Evolutionary conservation across 2,329 filamentous ascomycete genomes (phyloP).

Genomic region (Aureobasidium sp.): DNA sequence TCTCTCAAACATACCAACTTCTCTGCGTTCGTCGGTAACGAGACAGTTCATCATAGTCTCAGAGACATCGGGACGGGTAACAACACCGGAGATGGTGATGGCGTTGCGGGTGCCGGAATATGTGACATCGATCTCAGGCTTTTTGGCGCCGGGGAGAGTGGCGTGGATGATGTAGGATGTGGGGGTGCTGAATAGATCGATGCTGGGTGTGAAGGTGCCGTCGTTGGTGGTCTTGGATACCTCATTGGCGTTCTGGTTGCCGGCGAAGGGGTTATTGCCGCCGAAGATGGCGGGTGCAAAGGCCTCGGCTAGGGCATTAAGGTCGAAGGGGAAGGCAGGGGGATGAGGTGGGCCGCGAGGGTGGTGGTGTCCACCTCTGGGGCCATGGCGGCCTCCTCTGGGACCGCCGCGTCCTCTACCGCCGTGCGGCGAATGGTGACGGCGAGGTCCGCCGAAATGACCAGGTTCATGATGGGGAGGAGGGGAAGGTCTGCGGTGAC

Average conservation of each 20-base stretch:
- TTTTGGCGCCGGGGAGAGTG: conserved; percentile 70
- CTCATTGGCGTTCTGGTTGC: conserved; percentile 22
- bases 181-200: conserved; percentile 67
- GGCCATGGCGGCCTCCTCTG: not conserved
- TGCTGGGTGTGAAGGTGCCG: conserved; percentile 50
- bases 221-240: conserved; percentile 4
- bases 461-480: conserved; percentile 13
- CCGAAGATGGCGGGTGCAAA: conserved; percentile 29
- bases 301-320: conserved; percentile 17
- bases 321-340: conserved; percentile 11
- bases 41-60: conserved; percentile 64
- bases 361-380: conserved; percentile 16
- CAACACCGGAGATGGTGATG: conserved; percentile 63
- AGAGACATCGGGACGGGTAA: conserved; percentile 59
- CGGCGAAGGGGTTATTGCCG: conserved; percentile 35
- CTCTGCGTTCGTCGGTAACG: conserved; percentile 56
- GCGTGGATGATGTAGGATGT: conserved; percentile 61
- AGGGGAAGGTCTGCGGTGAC: not conserved
- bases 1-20: conserved; percentile 65
- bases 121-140: conserved; percentile 68
- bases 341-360: conserved; percentile 22
- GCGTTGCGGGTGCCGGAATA: conserved; percentile 64
- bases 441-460: conserved; percentile 14
- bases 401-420: not conserved
- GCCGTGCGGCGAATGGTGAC: not conserved